Percentiles rank a stretch among this genome's conserved stretches.
These are phyloP conservation scores for Globisporangium cylindrosporum DNA, from an alignment of 352 stramenopile species.

Conservation along the genomic window DNA sequence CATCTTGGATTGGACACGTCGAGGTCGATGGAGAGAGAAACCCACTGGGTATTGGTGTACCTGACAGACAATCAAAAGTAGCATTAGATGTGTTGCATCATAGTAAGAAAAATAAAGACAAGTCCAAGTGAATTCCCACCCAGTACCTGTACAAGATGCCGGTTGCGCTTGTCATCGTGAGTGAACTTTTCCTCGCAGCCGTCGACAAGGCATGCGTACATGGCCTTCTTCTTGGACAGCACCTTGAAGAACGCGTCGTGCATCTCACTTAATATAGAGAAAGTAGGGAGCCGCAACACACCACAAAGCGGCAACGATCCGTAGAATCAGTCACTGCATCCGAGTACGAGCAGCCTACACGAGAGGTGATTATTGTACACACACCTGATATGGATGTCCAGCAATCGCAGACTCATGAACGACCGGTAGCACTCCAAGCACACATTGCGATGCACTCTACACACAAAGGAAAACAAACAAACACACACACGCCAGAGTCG, in stretches of 20 bases:
- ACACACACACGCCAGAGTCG: not conserved
- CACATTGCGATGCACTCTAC: constrained; percentile 38
- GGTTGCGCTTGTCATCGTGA: constrained; percentile 48
- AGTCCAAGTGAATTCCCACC: not conserved
- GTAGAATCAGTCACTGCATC: not conserved
- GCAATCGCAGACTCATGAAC: constrained; percentile 45
- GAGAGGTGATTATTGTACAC: not conserved
- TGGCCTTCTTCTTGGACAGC: constrained; percentile 54
- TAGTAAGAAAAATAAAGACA: not conserved
- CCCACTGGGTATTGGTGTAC: constrained; percentile 40
- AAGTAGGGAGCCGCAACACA: constrained; percentile 11
- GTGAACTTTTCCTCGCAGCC: constrained; percentile 42
- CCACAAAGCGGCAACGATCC: not conserved
- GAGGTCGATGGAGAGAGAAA: constrained; percentile 39
- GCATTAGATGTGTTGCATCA: not conserved
- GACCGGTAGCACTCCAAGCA: constrained; percentile 47
- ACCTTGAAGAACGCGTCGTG: constrained; percentile 67
- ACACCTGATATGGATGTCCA: constrained; percentile 54
- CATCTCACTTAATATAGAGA: constrained; percentile 30
- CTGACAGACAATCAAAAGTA: not conserved
- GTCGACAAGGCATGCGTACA: constrained; percentile 57
- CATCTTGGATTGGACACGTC: not conserved
- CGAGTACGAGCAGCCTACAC: not conserved
- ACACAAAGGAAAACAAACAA: not conserved
- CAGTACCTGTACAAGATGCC: constrained; percentile 32